These are phyloP conservation scores for Sesbania bispinosa DNA, from an alignment of 306 rosid species.

Conservation along the genomic window DNA sequence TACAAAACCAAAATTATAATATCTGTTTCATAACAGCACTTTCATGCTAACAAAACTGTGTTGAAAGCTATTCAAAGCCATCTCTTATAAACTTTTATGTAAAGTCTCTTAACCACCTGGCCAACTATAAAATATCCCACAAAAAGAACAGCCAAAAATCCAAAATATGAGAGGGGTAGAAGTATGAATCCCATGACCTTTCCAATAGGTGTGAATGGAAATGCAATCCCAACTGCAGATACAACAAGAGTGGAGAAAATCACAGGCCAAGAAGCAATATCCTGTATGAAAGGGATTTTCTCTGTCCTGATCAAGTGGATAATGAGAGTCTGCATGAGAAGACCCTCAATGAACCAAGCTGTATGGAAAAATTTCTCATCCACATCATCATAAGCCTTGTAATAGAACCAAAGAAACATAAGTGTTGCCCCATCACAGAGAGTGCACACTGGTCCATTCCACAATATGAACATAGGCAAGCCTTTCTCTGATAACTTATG, in stretches of 20 bases:
- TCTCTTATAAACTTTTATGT: slow-evolving; percentile 56
- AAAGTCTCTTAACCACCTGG: slow-evolving; percentile 60
- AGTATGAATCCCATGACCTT: slow-evolving; percentile 46
- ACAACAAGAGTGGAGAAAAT: slow-evolving; percentile 60
- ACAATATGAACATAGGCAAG: slow-evolving; percentile 60
- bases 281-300: slow-evolving; percentile 69
- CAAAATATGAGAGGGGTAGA: slow-evolving; percentile 59
- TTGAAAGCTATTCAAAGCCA: slow-evolving; percentile 49
- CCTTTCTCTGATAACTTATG: slow-evolving; percentile 59
- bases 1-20: too few species aligned
- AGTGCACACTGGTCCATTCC: slow-evolving; percentile 85
- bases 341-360: slow-evolving; percentile 84
- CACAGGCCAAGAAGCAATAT: slow-evolving; percentile 81
- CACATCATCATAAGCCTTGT: not conserved
- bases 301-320: slow-evolving; percentile 72
- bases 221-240: slow-evolving; percentile 55
- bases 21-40: not conserved
- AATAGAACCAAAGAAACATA: slow-evolving; percentile 56
- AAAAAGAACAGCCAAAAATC: slow-evolving; percentile 51
- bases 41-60: slow-evolving; percentile 1
- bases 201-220: slow-evolving; percentile 60
- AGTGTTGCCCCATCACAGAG: slow-evolving; percentile 62
- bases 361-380: slow-evolving; percentile 54
- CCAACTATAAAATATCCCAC: slow-evolving; percentile 59
- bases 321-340: slow-evolving; percentile 75